Evolutionary conservation across 345 rosid species (phyloP).

Genomic region (Euphorbia peplus): DNA sequence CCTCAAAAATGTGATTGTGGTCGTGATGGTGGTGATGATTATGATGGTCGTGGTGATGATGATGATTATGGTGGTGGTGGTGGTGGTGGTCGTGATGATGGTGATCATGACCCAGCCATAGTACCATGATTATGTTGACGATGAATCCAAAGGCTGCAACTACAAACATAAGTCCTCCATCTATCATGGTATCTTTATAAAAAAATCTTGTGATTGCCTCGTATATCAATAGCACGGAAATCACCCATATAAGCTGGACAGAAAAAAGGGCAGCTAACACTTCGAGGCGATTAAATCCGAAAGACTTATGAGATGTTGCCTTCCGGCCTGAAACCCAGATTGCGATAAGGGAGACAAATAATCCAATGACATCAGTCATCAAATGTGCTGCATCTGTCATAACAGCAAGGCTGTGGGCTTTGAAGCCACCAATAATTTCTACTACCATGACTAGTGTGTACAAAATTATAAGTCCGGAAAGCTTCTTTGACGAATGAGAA

Average conservation of each 20-base stretch:
- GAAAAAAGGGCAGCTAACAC: constrained; percentile 80
- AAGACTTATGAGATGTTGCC: constrained; percentile 58
- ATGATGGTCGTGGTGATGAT: constrained; percentile 20
- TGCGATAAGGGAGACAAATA: constrained; percentile 60
- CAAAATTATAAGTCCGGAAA: constrained; percentile 45
- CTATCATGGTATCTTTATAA: constrained; percentile 39
- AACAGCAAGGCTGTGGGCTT: constrained; percentile 80
- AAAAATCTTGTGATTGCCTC: constrained; percentile 66
- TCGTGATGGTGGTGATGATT: neutral
- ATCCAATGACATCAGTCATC: constrained; percentile 67
- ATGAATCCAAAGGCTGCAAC: constrained; percentile 72
- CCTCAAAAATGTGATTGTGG: constrained; percentile 22
- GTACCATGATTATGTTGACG: constrained; percentile 59
- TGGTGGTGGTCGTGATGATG: constrained; percentile 33
- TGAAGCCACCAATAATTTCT: constrained; percentile 68
- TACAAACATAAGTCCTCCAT: constrained; percentile 70
- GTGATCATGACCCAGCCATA: constrained; percentile 75
- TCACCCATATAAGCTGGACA: constrained; percentile 75
- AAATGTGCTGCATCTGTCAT: constrained; percentile 85
- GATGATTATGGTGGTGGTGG: constrained; percentile 16
- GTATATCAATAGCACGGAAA: constrained; percentile 55
- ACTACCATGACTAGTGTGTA: constrained; percentile 50
- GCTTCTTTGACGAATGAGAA: constrained; percentile 44
- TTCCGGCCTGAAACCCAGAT: constrained; percentile 86
- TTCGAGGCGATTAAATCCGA: constrained; percentile 68